Base-by-base conservation (phyloP, 2,329 filamentous ascomycete species). In the Aspergillaceae sp. region DNA sequence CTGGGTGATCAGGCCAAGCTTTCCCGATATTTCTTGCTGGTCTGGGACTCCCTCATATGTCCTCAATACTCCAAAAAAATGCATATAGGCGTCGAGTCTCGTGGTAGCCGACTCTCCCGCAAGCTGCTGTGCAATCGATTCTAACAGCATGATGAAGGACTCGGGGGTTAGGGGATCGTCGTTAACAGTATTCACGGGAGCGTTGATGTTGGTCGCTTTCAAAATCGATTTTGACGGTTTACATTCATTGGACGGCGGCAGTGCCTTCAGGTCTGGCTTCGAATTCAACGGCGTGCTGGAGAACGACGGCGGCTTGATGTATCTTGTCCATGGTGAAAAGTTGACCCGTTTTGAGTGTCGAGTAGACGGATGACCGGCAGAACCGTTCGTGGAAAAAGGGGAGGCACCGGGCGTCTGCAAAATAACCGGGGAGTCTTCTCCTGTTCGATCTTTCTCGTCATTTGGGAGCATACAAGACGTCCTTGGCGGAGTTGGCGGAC, bases 71-170 rank as follows among this genome's bases (percentile, higher is more conserved):
- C 82, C 78, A 30, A 84, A 80, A 40, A 98, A 73, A 58, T 85
- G 85, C 62, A 83, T 82, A 60, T 98, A 97, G 42, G 90, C 87
- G 68, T 98, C 92, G 30, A 92, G 68, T 54, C 84, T 84, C 8
- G 80, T 82, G 47, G 82, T 78, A 44, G 84, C 76, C 54, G 89
- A 85, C 29, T 80, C 74, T 26, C 86, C 82, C 34, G 84, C 86
- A 41, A 98, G 76, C 66, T 92, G 86, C 65, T 87, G 83, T 33
- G 88, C 77, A 4, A 88, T 81, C 0, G 87, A 94, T 56, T 94
- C 86, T 53, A 97, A 70, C 83, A 96, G 92, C 56, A 81, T 81
- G 52, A 78, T 77, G 47, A 95, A 82, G 35, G 78, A 83, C 40
- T 76, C 72, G 50, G 74, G 71, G 28, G 69, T 74, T 53, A 71